Base-by-base conservation (phyloP, 257 asterid genomes). In the Galeopsis tetrahit region DNA sequence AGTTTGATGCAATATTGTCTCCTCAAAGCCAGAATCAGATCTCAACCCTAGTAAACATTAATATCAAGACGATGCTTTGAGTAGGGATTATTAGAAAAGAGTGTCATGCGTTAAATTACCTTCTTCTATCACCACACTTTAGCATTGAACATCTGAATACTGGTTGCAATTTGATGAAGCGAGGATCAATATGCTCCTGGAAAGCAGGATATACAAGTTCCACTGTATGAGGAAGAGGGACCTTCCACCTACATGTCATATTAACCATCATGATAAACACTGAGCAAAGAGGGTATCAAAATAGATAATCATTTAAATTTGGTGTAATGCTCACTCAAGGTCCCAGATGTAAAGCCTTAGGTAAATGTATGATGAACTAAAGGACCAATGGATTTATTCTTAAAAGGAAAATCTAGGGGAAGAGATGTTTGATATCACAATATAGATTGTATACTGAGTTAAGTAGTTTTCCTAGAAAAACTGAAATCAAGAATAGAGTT, bases 141-240 rank as follows among this genome's bases (percentile, higher is more conserved):
- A 91, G 75, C 73, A 70, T 79, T 17, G 97, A 87, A 82, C 97
- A 95, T 83, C 86, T 95, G 79, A 95, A 92, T 62, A 95, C 95
- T 14, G 99, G 99, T 63, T 71, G 77, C 90, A 95, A 63, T 75
- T 88, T 87, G 76, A 95, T 67, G 82, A 95, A 95, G 65, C 98
- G 98, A n/a, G 99, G 98, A 86, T 90, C 98, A 79, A 83, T 84
- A 44, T 73, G 83, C 80, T 89, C 85, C 78, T 83, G 82, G 60
- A 48, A 68, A 64, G 78, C 66, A 75, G 92, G 85, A 85, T 80
- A 95, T 69, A 88, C 79, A 67, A 52, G 82, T 84, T 87, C 81
- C 71, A 88, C 78, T 2, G 88, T 72, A 68, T 64, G 90, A 74
- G 97, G 98, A 70, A 82, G 87, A 80, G 99, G 99, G 76, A 95